Conservation (phyloP, 1,139 yeast genomes). For the Geotrichum histeridarum region DNA sequence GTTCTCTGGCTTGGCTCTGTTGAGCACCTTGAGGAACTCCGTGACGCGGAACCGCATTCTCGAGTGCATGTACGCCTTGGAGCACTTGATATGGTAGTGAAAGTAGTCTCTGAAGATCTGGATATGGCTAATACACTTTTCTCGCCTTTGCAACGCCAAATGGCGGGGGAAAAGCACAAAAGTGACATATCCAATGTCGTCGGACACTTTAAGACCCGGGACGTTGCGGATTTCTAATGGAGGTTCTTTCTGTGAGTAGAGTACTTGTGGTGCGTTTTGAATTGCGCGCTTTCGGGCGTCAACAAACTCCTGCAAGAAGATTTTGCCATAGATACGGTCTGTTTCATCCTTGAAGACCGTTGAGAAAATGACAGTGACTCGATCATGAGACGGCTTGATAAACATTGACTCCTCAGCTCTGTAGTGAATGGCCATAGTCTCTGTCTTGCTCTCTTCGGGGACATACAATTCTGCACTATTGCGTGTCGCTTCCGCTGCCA, state of each 20-base stretch:
- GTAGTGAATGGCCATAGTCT: slow-evolving; percentile 71
- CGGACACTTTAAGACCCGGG: slow-evolving; percentile 32
- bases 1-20: slow-evolving; percentile 94
- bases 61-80: slow-evolving; percentile 96
- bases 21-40: slow-evolving; percentile 88
- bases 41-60: slow-evolving; percentile 95
- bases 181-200: slow-evolving; percentile 42
- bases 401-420: slow-evolving; percentile 91
- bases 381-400: slow-evolving; percentile 87
- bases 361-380: slow-evolving; percentile 94
- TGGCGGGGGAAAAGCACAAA: slow-evolving; percentile 63
- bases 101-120: slow-evolving; percentile 91
- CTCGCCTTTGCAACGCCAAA: slow-evolving; percentile 66
- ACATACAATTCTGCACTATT: slow-evolving; percentile 49
- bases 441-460: slow-evolving; percentile 50
- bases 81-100: slow-evolving; percentile 97
- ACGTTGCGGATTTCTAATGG: slow-evolving; percentile 73
- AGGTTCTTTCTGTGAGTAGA: slow-evolving; percentile 84
- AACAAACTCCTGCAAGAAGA: slow-evolving; percentile 92
- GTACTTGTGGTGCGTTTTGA: slow-evolving; percentile 97
- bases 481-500: slow-evolving; percentile 48
- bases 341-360: slow-evolving; percentile 95
- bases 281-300: slow-evolving; percentile 95
- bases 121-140: slow-evolving; percentile 81
- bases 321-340: slow-evolving; percentile 90